Evolutionary conservation across 1,284 basidiomycete genomes (phyloP), one percentile per base, ranked within the genome.

Genomic region (Cutaneotrichosporon cavernicola): DNA sequence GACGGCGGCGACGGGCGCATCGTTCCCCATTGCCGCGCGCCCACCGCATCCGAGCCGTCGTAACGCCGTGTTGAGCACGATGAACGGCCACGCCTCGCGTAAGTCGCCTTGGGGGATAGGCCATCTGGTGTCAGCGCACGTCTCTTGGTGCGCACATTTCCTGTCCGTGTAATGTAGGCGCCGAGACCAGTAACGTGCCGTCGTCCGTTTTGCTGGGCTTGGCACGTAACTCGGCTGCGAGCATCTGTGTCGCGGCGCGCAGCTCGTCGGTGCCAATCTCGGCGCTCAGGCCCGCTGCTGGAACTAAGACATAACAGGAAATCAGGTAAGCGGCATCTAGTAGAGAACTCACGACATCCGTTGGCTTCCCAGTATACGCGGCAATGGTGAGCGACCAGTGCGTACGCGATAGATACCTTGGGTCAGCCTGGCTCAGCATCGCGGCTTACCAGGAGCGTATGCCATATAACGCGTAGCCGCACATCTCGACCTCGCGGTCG

Each of bases 21-120:
- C 76, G 64, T 75, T 72, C n/a, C 76, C 75, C 69, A 80, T 71
- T 0, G 73, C 69, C 8, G 78, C 78, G 58, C 78, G 70, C 32
- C 76, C 78, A 58, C 78, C 76, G 59, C 78, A 80, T 16, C 78
- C 78, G 13, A 80, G 64, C 8, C 78, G 69, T 18, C 78, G 66
- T 7, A 80, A 65, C 34, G 71, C 76, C 4, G 78, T 80, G 60
- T 75, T 78, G 49, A 80, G 73, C 11, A 75, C 67, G n/a, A 77
- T 69, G 53, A 70, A 77, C 1, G 76, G 76, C 63, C 71, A 73
- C 4, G 73, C 73, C 55, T 73, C 71, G 36, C 78, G 69, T 53
- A 77, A 65, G 61, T 80, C 78, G 47, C 78, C 78, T 1, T 70
- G 70, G 4, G 75, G 70, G 13, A 78, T 70, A 18, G 73, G 72